Conservation (phyloP, 495 filamentous ascomycete genomes). For the Glutinoglossum americanum region DNA sequence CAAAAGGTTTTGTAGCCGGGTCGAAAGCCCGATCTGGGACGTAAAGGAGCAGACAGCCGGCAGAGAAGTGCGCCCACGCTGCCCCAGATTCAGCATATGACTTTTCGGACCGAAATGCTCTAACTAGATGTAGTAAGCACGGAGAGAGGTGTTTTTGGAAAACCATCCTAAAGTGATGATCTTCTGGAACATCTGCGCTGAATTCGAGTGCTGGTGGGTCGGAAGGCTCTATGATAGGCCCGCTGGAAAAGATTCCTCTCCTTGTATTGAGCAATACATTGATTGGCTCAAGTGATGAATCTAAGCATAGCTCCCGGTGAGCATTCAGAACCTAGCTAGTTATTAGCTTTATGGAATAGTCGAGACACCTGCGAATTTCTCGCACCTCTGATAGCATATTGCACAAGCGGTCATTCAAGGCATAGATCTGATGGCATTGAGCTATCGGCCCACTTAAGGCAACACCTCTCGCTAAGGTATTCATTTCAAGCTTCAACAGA, state of each 20-base stretch:
- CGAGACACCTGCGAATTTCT: background rate
- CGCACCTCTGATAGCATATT: background rate
- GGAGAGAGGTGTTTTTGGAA: background rate
- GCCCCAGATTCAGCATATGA: background rate
- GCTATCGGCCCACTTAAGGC: conserved; percentile 19
- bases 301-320: background rate
- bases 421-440: background rate
- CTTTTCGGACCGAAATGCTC: background rate
- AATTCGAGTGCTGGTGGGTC: background rate
- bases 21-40: conserved; percentile 74
- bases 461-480: conserved; percentile 33
- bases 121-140: background rate
- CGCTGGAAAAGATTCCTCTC: background rate
- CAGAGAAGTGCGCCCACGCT: conserved; percentile 44
- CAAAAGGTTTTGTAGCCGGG: conserved; percentile 53
- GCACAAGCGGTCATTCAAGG: background rate
- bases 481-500: conserved; percentile 42
- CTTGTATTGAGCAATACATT: background rate
- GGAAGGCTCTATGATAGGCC: background rate
- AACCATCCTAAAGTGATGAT: background rate
- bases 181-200: background rate
- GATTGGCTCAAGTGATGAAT: background rate
- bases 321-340: background rate
- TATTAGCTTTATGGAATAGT: background rate
- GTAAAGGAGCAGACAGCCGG: conserved; percentile 51